phyloP scores from a whole-genome alignment of 345 rosid species.

The Noccaea bulbosa region DNA sequence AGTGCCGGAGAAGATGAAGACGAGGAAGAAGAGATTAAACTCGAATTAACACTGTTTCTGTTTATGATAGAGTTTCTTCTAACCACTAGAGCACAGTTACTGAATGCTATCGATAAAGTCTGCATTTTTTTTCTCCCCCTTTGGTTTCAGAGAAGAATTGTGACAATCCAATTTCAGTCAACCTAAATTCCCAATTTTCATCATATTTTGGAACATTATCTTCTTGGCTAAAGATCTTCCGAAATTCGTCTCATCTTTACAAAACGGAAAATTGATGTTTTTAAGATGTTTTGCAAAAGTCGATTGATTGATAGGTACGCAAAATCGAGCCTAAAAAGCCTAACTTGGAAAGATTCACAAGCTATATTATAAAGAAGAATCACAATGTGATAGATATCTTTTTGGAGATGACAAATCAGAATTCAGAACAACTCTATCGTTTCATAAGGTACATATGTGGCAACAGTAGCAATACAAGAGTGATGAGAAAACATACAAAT shows the following conservation, averaged over 20 bases:
- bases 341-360: background rate
- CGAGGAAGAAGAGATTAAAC: slow-evolving; percentile 23
- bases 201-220: slow-evolving; percentile 19
- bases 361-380: background rate
- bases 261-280: background rate
- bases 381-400: slow-evolving; percentile 9
- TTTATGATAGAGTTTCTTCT: slow-evolving; percentile 29
- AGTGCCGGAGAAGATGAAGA: slow-evolving; percentile 27
- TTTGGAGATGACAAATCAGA: slow-evolving; percentile 9
- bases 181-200: slow-evolving; percentile 8
- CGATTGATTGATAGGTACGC: too few relatives aligned
- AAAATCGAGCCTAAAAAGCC: too few relatives aligned
- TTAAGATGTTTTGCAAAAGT: background rate
- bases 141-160: slow-evolving; percentile 4
- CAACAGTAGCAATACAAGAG: slow-evolving; percentile 25
- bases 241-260: background rate
- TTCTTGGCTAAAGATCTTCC: slow-evolving; percentile 9
- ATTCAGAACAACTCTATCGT: slow-evolving; percentile 20
- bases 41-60: slow-evolving; percentile 26
- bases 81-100: slow-evolving; percentile 35
- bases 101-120: slow-evolving; percentile 30
- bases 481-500: slow-evolving; percentile 23
- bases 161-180: background rate
- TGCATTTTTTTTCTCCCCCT: slow-evolving; percentile 12
- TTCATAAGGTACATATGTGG: slow-evolving; percentile 15